phyloP scores from a whole-genome alignment of 805 yeast species.

The Candida pseudofarinosa region DNA sequence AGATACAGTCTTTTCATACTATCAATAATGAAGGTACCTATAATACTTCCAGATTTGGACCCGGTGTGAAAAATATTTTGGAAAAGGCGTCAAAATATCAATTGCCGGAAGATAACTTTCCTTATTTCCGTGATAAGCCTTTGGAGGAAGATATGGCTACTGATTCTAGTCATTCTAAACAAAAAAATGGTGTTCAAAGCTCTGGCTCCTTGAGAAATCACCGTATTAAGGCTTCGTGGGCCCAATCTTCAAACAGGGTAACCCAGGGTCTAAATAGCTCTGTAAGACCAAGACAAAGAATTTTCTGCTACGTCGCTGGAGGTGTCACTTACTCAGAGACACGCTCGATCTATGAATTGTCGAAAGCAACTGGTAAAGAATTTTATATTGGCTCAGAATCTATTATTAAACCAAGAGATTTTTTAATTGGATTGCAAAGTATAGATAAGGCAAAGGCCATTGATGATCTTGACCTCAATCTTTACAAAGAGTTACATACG shows the following conservation, averaged over 20 bases:
- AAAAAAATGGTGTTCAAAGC: conserved; percentile 5
- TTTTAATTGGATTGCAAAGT: conserved; percentile 39
- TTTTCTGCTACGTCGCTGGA: conserved; percentile 82
- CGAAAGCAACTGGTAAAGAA: conserved; percentile 60
- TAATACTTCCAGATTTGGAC: conserved; percentile 68
- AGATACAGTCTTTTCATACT: conserved; percentile 54
- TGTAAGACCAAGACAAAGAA: conserved; percentile 50
- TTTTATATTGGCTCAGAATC: conserved; percentile 80
- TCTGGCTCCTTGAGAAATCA: conserved; percentile 57
- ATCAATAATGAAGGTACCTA: conserved; percentile 48
- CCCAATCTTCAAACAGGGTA: conserved; percentile 35
- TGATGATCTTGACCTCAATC: conserved; percentile 38
- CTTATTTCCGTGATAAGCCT: conserved; percentile 74
- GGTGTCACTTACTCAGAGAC: conserved; percentile 84
- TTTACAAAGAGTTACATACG: conserved; percentile 21
- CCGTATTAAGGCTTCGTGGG: conserved; percentile 75
- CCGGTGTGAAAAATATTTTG: conserved; percentile 61
- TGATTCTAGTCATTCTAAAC: conserved; percentile 4
- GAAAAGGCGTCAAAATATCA: conserved; percentile 47
- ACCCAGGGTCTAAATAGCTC: conserved; percentile 2
- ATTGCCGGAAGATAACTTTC: conserved; percentile 59
- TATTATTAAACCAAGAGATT: conserved; percentile 54
- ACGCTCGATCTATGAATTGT: conserved; percentile 68
- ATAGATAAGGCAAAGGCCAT: conserved; percentile 37
- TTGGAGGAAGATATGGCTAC: conserved; percentile 38